Evolutionary conservation across 164 flowering plant genomes (phyloP).

Genomic region (Pachysandra terminalis): DNA sequence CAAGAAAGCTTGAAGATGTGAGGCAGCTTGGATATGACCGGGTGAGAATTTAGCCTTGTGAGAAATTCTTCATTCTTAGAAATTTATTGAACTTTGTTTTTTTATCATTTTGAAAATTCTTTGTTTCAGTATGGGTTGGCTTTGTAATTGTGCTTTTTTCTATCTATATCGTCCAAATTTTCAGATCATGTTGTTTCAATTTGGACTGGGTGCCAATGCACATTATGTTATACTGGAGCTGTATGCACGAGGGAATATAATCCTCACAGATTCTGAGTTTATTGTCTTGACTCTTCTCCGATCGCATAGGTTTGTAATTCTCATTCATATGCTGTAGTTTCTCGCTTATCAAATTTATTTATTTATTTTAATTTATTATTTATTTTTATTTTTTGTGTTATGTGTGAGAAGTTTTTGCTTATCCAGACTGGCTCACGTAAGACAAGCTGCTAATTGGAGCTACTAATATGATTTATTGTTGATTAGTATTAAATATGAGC

Average conservation of each 20-base stretch:
- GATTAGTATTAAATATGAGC: not conserved
- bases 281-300: conserved; percentile 91
- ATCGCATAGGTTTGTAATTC: conserved; percentile 71
- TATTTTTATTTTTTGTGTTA: not conserved
- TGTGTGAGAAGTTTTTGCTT: not conserved
- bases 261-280: conserved; percentile 82
- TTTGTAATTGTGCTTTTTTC: not conserved
- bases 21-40: conserved; percentile 98
- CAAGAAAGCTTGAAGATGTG: conserved; percentile 94
- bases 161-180: conserved; percentile 2
- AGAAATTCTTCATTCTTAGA: not conserved
- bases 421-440: too few relatives aligned
- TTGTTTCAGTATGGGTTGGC: not conserved
- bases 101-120: not conserved
- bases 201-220: conserved; percentile 86
- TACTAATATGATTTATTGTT: too few relatives aligned
- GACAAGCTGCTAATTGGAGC: not conserved
- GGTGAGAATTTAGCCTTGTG: conserved; percentile 42
- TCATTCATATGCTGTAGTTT: not conserved
- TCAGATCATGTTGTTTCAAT: conserved; percentile 87
- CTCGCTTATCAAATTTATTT: not conserved
- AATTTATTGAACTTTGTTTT: not conserved
- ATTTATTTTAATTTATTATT: too few relatives aligned
- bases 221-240: conserved; percentile 89
- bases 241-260: conserved; percentile 91